Percentiles rank a stretch among this genome's conserved stretches.
Evolutionary conservation across 202 grass and related monocot species (phyloP).

Genomic region (Tripidium arundinaceum): DNA sequence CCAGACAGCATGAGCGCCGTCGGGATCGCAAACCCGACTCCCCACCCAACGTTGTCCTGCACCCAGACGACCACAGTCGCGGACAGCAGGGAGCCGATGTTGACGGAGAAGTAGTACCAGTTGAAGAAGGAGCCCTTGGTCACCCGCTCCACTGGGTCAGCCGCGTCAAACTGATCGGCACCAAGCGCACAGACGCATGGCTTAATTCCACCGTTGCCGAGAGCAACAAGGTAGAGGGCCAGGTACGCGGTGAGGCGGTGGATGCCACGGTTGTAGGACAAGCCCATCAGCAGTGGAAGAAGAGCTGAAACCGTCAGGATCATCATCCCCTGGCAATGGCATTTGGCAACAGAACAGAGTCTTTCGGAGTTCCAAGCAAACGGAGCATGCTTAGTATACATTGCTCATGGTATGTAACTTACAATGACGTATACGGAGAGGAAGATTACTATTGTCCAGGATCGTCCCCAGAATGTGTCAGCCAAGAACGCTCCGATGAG

Average conservation of each 20-base stretch:
- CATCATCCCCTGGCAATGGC: neutral
- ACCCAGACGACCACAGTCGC: neutral
- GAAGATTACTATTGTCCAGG: constrained; percentile 23
- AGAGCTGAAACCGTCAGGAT: neutral
- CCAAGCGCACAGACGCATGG: neutral
- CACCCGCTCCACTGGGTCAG: neutral
- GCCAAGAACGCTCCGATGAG: constrained; percentile 37
- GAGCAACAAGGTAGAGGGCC: neutral
- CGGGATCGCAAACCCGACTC: neutral
- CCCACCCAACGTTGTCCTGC: constrained; percentile 2
- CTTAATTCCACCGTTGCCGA: neutral
- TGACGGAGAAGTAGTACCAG: neutral
- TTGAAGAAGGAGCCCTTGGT: neutral
- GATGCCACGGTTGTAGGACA: neutral
- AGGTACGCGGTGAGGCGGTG: neutral
- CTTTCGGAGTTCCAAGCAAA: neutral
- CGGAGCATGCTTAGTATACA: neutral
- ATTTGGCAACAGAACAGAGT: neutral
- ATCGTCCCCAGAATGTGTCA: constrained; percentile 38
- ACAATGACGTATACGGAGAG: constrained; percentile 12
- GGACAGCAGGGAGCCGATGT: constrained; percentile 1
- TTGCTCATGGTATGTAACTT: too few species aligned
- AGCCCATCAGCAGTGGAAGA: neutral
- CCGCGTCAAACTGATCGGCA: neutral
- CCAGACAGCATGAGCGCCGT: neutral